Evolutionary conservation across 2,329 filamentous ascomycete genomes (phyloP), one percentile per base, ranked within the genome.

Genomic region (Botrytis hyacinthi): DNA sequence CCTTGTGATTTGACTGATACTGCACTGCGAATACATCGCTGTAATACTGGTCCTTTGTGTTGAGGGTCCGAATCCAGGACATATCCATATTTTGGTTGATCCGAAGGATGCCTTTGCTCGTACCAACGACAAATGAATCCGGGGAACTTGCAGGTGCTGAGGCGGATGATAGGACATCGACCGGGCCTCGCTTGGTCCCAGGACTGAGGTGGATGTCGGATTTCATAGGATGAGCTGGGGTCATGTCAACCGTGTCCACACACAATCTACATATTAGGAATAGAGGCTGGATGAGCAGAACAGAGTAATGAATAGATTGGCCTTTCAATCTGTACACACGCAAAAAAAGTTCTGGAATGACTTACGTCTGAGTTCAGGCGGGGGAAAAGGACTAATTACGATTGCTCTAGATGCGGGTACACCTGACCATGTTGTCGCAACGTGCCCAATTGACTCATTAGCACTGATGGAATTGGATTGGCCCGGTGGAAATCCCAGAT

Each of bases 1-100:
- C 80, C 20, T 83, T 83, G 65, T 85, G 83, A 26, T 78, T 80
- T 6, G 78, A 75, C 35, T 85, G 82, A 76, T 87, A 89, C 71
- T 86, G 85, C 40, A 88, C 80, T 6, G 85, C 80, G 73, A 89
- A 86, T 61, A 87, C 81, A 68, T 79, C 78, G 51, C 73, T 88
- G 72, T 46, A 75, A 22, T 18, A 32, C 7, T 66, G 51, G 14
- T 37, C 29, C 14, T 57, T 42, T 37, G 26, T 70, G 46, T 40
- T 57, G 51, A 37, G 22, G 57, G 46, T 32, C 8, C 14, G 70
- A 32, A 72, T 42, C 70, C 70, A 72, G 32, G 61, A 42, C n/a
- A 26, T 54, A 37, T 65, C 61, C 20, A 72, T 29, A 29, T 72
- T 32, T 72, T 44, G 65, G 40, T 72, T 62, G 12, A 72, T 42